phyloP scores from a whole-genome alignment of 1,284 basidiomycete species.

The Malassezia dermatis region DNA sequence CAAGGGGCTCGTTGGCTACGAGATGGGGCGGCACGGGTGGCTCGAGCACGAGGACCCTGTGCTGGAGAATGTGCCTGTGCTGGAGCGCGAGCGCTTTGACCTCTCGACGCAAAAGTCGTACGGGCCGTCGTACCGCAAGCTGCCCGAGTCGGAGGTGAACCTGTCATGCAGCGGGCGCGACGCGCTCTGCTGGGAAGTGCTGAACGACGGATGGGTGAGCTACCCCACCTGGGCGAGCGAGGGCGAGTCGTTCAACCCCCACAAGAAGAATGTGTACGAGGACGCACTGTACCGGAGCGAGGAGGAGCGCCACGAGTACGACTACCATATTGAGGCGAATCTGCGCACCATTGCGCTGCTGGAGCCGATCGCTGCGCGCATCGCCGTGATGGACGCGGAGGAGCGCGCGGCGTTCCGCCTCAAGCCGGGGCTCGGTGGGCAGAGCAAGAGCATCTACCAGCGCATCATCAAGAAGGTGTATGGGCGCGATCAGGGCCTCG shows the following conservation, averaged over 20 bases:
- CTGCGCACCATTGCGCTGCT: constrained; percentile 81
- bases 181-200: constrained; percentile 85
- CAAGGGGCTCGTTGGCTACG: constrained; percentile 72
- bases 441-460: constrained; percentile 79
- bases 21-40: constrained; percentile 57
- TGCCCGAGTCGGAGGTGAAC: constrained; percentile 75
- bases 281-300: constrained; percentile 92
- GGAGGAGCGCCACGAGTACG: constrained; percentile 96
- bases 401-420: constrained; percentile 75
- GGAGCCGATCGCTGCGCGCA: constrained; percentile 75
- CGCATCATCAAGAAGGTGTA: constrained; percentile 92
- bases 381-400: constrained; percentile 79
- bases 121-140: constrained; percentile 83
- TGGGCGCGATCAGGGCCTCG: constrained; percentile 67
- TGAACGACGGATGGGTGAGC: constrained; percentile 63
- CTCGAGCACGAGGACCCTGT: constrained; percentile 51
- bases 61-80: constrained; percentile 49
- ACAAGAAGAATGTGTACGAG: constrained; percentile 95
- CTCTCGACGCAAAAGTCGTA: constrained; percentile 48
- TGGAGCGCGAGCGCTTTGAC: constrained; percentile 43
- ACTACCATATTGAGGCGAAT: constrained; percentile 88
- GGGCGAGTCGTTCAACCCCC: constrained; percentile 84
- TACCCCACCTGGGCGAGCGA: constrained; percentile 94
- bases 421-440: constrained; percentile 76
- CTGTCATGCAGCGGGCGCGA: constrained; percentile 89